A percentile compares a stretch with the other conserved stretches of the same genome.
These are phyloP conservation scores for Trichoderma erinaceum DNA, from an alignment of 495 filamentous ascomycete species.

Conservation along the genomic window DNA sequence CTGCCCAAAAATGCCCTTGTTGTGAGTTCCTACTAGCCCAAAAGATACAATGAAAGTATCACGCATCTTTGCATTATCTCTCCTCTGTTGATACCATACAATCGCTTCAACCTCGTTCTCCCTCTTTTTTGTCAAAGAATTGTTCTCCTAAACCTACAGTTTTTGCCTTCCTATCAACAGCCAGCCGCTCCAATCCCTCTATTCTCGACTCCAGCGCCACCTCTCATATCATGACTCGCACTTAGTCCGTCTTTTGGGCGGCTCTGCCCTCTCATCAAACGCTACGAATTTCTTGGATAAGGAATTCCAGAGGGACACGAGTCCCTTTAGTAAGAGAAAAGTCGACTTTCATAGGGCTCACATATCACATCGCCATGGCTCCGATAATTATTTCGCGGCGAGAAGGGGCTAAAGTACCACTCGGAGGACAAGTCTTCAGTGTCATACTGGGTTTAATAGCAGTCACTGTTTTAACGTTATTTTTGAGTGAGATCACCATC, in stretches of 20 bases:
- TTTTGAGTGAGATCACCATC: constrained; percentile 35
- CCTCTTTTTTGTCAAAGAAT: too few species aligned
- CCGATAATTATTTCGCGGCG: neutral
- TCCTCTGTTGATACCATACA: too few species aligned
- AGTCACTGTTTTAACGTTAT: constrained; percentile 36
- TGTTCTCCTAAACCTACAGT: too few species aligned
- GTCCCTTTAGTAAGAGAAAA: neutral
- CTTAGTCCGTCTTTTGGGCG: neutral
- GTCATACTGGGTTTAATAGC: constrained; percentile 39
- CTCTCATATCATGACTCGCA: neutral
- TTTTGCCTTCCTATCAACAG: neutral
- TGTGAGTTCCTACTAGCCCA: too few species aligned
- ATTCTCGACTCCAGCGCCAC: neutral
- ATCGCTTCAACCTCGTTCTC: too few species aligned
- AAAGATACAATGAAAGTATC: too few species aligned
- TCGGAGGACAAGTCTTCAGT: constrained; percentile 26
- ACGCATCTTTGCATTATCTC: too few species aligned
- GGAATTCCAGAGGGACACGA: neutral
- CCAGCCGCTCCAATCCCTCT: neutral
- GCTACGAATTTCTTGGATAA: neutral
- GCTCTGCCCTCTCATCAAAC: neutral
- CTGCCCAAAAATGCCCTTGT: too few species aligned
- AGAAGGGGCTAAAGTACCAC: neutral
- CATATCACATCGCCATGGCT: neutral
- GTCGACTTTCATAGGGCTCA: neutral